These are phyloP conservation scores for Rugosomyces carneus DNA, from an alignment of 1,284 basidiomycete genomes.

Conservation along the genomic window DNA sequence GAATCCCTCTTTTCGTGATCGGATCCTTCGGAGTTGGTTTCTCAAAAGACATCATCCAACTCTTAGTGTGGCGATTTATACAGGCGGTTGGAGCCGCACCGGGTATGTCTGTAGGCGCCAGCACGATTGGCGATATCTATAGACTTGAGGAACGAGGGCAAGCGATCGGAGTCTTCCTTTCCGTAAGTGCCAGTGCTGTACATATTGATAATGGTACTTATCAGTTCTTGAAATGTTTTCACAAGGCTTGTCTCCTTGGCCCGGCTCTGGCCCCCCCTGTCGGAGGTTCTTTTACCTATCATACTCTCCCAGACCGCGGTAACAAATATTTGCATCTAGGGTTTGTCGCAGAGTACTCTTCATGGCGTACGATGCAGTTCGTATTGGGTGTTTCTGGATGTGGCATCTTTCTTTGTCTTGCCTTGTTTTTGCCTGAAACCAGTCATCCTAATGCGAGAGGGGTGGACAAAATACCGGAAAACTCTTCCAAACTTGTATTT, in stretches of 20 bases:
- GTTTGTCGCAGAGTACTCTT: constrained; percentile 45
- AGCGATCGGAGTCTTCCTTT: constrained; percentile 60
- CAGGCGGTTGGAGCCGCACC: constrained; percentile 57
- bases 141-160: constrained; percentile 53
- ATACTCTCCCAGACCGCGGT: too few relatives aligned
- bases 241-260: constrained; percentile 40
- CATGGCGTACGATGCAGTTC: constrained; percentile 68
- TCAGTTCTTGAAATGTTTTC: background rate
- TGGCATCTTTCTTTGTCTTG: constrained; percentile 38
- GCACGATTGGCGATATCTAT: constrained; percentile 62
- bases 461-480: constrained; percentile 22
- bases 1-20: constrained; percentile 54
- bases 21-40: constrained; percentile 57
- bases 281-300: constrained; percentile 38
- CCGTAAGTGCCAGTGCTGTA: constrained; percentile 29
- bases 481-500: constrained; percentile 18
- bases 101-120: constrained; percentile 53
- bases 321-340: too few relatives aligned
- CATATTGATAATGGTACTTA: background rate
- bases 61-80: constrained; percentile 58
- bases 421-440: constrained; percentile 56
- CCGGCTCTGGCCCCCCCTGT: constrained; percentile 38
- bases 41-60: constrained; percentile 37
- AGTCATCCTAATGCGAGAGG: constrained; percentile 26
- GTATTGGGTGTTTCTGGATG: constrained; percentile 40